Percentiles rank a stretch among this genome's conserved stretches.
These are phyloP conservation scores for Phialophora macrospora DNA, from an alignment of 2,329 filamentous ascomycete genomes.

Conservation along the genomic window DNA sequence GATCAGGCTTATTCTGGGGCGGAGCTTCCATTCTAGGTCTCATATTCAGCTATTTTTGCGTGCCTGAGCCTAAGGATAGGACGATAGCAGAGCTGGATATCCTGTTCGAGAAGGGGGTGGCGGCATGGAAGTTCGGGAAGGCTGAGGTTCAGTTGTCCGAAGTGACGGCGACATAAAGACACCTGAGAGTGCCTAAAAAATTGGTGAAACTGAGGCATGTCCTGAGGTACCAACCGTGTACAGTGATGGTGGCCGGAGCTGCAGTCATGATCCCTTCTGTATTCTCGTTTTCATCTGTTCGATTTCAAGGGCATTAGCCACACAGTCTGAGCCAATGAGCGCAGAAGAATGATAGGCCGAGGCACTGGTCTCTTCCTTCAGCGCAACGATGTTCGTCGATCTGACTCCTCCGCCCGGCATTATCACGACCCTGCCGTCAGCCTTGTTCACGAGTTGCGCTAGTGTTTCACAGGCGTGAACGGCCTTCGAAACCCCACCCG, in stretches of 20 bases:
- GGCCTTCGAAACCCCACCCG: constrained; percentile 49
- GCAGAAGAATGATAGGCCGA: constrained; percentile 24
- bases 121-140: constrained; percentile 45
- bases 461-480: constrained; percentile 46
- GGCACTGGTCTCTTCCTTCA: constrained; percentile 13
- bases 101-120: constrained; percentile 47
- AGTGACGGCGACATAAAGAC: background rate
- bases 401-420: constrained; percentile 60
- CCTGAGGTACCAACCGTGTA: background rate
- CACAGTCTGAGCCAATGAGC: constrained; percentile 7
- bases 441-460: constrained; percentile 33
- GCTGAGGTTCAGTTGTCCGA: background rate
- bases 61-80: constrained; percentile 50
- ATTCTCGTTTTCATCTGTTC: constrained; percentile 2
- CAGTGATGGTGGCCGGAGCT: background rate
- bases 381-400: constrained; percentile 47
- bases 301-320: constrained; percentile 14
- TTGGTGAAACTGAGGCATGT: background rate
- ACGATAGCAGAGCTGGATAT: constrained; percentile 50
- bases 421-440: constrained; percentile 45
- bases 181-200: background rate
- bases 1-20: constrained; percentile 50
- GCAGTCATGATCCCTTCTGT: background rate
- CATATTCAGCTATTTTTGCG: constrained; percentile 49
- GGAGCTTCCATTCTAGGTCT: constrained; percentile 42